Evolutionary conservation across 1,284 basidiomycete genomes (phyloP).

Genomic region (Cutaneotrichosporon sp.): DNA sequence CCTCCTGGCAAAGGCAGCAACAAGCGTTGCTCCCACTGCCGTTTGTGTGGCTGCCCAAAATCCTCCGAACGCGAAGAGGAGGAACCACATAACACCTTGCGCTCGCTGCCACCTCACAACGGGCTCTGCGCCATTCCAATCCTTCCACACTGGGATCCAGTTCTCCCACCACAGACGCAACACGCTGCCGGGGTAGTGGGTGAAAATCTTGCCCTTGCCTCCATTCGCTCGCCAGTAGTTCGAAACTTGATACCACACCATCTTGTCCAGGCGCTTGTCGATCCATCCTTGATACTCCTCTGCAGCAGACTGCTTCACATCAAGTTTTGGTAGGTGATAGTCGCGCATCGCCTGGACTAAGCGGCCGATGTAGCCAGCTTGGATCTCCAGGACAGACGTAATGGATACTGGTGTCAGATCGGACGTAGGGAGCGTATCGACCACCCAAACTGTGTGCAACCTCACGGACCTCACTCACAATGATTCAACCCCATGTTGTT

Average conservation of each 20-base stretch:
- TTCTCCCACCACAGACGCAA: slow-evolving; percentile 9
- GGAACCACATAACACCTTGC: not conserved
- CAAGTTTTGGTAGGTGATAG: not conserved
- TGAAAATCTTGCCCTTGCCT: slow-evolving; percentile 17
- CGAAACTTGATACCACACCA: slow-evolving; percentile 7
- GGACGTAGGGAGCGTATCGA: not conserved
- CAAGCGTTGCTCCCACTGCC: not conserved
- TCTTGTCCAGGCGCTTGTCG: slow-evolving; percentile 16
- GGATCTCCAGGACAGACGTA: slow-evolving; percentile 12
- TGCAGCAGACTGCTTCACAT: slow-evolving; percentile 8
- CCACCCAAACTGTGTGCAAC: no score
- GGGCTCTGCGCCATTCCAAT: slow-evolving; percentile 10
- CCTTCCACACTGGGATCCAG: slow-evolving; percentile 7
- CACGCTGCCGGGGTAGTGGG: slow-evolving; percentile 15
- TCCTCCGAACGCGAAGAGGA: not conserved
- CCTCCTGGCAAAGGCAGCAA: no score
- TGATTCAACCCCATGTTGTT: slow-evolving; percentile 28
- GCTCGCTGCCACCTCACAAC: slow-evolving; percentile 3
- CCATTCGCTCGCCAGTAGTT: slow-evolving; percentile 15
- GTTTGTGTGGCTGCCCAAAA: not conserved
- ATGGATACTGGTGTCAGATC: slow-evolving; percentile 12
- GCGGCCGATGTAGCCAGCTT: slow-evolving; percentile 15
- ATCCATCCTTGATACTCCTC: slow-evolving; percentile 22
- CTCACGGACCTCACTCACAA: no score
- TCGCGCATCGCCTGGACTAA: slow-evolving; percentile 12